Base-by-base conservation (phyloP, 352 stramenopile genomes). In the Globisporangium paddicum region DNA sequence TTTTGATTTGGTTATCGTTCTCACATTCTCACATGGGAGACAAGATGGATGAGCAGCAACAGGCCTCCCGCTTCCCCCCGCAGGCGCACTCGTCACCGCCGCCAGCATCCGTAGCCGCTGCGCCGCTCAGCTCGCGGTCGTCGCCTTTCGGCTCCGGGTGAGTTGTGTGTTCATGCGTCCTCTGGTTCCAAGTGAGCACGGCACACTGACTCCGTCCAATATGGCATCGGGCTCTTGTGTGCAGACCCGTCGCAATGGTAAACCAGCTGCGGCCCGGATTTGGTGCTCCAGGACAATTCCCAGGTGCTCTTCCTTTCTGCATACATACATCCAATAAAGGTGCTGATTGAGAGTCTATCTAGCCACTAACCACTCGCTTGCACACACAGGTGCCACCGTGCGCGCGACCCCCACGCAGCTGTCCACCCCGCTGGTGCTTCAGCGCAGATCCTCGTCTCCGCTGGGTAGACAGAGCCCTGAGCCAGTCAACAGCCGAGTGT, bases 371-470 rank as follows among this genome's bases (percentile, higher is more conserved):
- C 34, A 37, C 21, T 45, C n/a, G 10, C 10, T 52, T 44, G 13
- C 25, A 32, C 21, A 77, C 68, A 66, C 28, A 84, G 77, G 71
- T 16, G 62, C 73, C 42, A 68, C 71, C 0, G 68, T 81, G 34
- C 74, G 74, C 16, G 46, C 72, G 30, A 66, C 71, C 5, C 76
- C 74, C 28, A 86, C 77, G 40, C 79, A 89, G 52, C 55, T 89
- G 32, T 75, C 79, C 3, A 89, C 79, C 19, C 79, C 79, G 6
- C 56, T 89, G 2, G 76, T 86, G 8, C 63, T 71, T 0, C 60
- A 72, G 37, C 74, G 74, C 9, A 64, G 76, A 23, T 42, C 67
- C 19, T 72, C 73, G 11, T 46, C 62, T 40, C 65, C 70, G n/a
- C 52, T 42, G 14, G 42, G 41, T 35, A 64, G 41, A 42, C 45